These are phyloP conservation scores for Lanzia echinophila DNA, from an alignment of 2,329 filamentous ascomycete species.

Conservation along the genomic window DNA sequence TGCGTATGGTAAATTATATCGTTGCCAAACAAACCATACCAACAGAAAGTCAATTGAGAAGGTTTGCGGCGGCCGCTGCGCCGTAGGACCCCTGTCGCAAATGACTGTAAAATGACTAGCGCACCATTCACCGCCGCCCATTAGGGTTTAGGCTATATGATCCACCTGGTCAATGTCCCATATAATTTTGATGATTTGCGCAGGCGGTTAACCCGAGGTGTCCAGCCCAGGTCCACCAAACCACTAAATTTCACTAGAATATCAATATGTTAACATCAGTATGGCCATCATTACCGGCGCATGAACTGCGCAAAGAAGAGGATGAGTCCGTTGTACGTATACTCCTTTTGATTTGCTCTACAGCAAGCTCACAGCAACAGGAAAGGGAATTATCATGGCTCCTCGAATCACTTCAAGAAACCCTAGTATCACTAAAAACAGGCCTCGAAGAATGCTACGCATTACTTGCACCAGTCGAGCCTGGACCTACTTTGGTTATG, in stretches of 20 bases:
- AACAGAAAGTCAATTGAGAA: background rate
- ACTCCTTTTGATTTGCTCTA: background rate
- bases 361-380: constrained; percentile 13
- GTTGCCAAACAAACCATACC: background rate
- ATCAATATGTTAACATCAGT: constrained; percentile 20
- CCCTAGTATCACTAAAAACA: constrained; percentile 25
- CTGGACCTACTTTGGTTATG: constrained; percentile 81
- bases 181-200: no score
- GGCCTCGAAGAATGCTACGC: constrained; percentile 60
- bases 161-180: background rate
- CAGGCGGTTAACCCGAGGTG: no score
- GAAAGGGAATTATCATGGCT: constrained; percentile 31
- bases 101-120: background rate
- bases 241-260: background rate
- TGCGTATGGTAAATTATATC: no score
- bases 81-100: constrained; percentile 3
- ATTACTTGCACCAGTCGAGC: constrained; percentile 76
- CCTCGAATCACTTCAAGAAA: constrained; percentile 31
- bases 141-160: background rate
- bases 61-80: background rate
- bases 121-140: constrained; percentile 5
- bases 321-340: constrained; percentile 26
- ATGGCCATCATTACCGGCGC: constrained; percentile 25
- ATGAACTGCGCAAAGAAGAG: constrained; percentile 25
- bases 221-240: background rate